phyloP scores from a whole-genome alignment of 768 basidiomycete genomes.

The Sarcodon aspratus region DNA sequence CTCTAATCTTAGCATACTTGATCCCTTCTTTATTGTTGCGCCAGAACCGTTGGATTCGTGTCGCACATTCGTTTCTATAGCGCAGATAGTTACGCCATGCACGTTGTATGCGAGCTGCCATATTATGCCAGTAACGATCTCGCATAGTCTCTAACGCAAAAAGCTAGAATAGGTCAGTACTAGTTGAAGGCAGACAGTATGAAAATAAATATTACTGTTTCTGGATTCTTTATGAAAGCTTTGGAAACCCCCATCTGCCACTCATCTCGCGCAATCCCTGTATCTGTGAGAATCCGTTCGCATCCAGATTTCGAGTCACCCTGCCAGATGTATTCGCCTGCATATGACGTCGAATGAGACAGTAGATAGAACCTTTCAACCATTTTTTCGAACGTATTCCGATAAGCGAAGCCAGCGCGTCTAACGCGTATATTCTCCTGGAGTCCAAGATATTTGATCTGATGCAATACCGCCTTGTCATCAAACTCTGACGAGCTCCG shows the following conservation, averaged over 20 bases:
- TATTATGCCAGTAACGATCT: slow-evolving; percentile 99
- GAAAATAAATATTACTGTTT: slow-evolving; percentile 48
- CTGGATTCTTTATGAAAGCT: slow-evolving; percentile 98
- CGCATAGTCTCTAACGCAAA: slow-evolving; percentile 99
- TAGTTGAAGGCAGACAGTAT: neutral
- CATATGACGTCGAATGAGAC: slow-evolving; percentile 92
- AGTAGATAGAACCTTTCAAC: slow-evolving; percentile 95
- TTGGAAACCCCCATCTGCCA: slow-evolving; percentile 99
- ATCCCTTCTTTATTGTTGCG: slow-evolving; percentile 94
- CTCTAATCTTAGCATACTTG: slow-evolving; percentile 82
- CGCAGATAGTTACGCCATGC: slow-evolving; percentile 94
- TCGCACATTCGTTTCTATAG: slow-evolving; percentile 90
- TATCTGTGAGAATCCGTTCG: slow-evolving; percentile 85
- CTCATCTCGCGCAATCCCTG: slow-evolving; percentile 91
- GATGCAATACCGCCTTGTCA: slow-evolving; percentile 89
- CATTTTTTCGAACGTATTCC: slow-evolving; percentile 99
- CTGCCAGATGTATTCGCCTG: slow-evolving; percentile 96
- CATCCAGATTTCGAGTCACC: slow-evolving; percentile 89
- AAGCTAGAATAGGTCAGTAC: slow-evolving; percentile 38
- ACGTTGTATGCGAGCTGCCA: slow-evolving; percentile 94
- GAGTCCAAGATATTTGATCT: slow-evolving; percentile 97
- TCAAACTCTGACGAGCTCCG: slow-evolving; percentile 89
- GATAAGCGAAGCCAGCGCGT: slow-evolving; percentile 94
- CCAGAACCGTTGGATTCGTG: slow-evolving; percentile 96
- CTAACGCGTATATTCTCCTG: slow-evolving; percentile 98